Evolutionary conservation across 768 basidiomycete genomes (phyloP).

Genomic region (Auriculariales sp.): DNA sequence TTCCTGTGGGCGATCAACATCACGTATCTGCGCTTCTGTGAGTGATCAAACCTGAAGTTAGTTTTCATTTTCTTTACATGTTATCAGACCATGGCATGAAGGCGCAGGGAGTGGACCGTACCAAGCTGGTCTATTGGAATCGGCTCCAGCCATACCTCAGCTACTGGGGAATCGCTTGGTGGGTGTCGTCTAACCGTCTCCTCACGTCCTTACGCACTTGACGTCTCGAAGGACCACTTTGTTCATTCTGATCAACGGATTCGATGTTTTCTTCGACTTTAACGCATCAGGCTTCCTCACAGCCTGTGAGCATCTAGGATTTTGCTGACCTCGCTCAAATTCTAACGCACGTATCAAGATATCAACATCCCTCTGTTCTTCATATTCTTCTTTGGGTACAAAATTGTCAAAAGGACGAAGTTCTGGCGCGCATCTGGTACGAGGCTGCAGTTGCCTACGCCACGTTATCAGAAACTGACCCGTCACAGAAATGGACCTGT

Average conservation of each 20-base stretch:
- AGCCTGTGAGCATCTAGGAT: conserved; percentile 19
- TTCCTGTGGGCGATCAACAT: conserved; percentile 54
- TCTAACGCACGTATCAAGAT: conserved; percentile 16
- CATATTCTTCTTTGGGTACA: conserved; percentile 28
- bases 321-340: conserved; percentile 16
- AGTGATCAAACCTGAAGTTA: conserved; percentile 12
- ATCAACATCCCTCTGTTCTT: conserved; percentile 35
- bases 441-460: no score
- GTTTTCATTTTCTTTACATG: conserved; percentile 10
- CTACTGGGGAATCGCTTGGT: conserved; percentile 57
- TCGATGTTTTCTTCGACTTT: conserved; percentile 50
- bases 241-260: conserved; percentile 44
- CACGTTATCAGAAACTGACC: no score
- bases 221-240: conserved; percentile 21
- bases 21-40: conserved; percentile 60
- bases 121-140: conserved; percentile 19
- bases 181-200: not conserved
- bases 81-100: conserved; percentile 10
- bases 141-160: conserved; percentile 40
- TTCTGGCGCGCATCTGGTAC: conserved; percentile 46
- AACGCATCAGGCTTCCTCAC: conserved; percentile 36
- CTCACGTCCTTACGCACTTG: not conserved
- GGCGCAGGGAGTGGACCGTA: conserved; percentile 29
- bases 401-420: conserved; percentile 23
- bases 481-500: conserved; percentile 1